phyloP scores from a whole-genome alignment of 164 flowering plant species.

The Magnolia changhungtana region DNA sequence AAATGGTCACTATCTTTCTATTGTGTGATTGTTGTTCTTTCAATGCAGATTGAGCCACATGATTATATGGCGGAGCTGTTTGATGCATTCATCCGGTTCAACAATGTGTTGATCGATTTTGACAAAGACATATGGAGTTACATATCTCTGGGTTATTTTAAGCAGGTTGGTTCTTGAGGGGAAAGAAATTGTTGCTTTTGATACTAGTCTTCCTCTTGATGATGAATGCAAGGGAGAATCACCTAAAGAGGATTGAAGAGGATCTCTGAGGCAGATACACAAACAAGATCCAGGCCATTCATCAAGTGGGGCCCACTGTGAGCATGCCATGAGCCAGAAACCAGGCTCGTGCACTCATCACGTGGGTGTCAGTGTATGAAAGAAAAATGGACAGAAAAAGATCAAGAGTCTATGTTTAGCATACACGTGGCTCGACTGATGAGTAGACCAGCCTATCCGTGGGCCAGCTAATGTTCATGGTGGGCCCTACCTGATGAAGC shows the following conservation, averaged over 20 bases:
- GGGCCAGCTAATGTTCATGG: not conserved
- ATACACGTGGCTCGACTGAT: not conserved
- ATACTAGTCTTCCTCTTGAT: not conserved
- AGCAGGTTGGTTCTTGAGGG: constrained; percentile 57
- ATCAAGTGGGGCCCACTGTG: no score
- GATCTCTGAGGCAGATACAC: not conserved
- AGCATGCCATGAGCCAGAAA: not conserved
- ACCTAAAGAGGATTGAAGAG: not conserved
- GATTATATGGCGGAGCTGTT: constrained; percentile 93
- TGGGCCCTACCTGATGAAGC: not conserved
- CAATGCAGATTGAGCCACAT: constrained; percentile 87
- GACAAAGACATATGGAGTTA: constrained; percentile 89
- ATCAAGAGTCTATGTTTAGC: not conserved
- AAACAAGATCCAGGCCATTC: no score
- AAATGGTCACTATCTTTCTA: not conserved
- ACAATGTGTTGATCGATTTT: constrained; percentile 80
- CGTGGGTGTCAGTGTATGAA: not conserved
- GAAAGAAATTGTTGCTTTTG: not conserved
- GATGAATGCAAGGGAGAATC: not conserved
- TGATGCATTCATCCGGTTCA: constrained; percentile 58
- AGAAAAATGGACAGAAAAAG: not conserved
- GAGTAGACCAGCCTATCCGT: not conserved
- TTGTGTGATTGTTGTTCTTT: not conserved
- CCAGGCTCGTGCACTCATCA: not conserved
- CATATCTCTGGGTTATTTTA: constrained; percentile 79